phyloP scores from a whole-genome alignment of 495 filamentous ascomycete genomes.

The Aspergillus heteromorphus region DNA sequence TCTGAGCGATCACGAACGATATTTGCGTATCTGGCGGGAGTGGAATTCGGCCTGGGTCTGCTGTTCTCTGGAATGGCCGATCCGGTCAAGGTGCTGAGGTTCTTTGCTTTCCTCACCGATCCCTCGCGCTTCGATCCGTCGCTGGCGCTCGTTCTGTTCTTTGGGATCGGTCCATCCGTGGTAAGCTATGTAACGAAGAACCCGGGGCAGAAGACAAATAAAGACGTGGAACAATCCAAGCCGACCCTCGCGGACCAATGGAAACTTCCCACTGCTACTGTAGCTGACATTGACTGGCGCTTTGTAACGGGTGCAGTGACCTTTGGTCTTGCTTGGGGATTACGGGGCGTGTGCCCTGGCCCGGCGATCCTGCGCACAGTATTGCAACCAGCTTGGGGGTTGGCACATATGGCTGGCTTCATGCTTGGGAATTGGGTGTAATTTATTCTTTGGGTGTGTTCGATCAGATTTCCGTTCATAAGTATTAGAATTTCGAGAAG shows the following conservation, averaged over 20 bases:
- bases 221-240: constrained; percentile 11
- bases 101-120: constrained; percentile 45
- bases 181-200: constrained; percentile 26
- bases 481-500: not conserved
- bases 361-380: constrained; percentile 46
- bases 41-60: constrained; percentile 51
- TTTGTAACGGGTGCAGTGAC: constrained; percentile 45
- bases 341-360: constrained; percentile 52
- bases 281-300: constrained; percentile 49
- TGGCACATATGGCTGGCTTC: constrained; percentile 47
- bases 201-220: constrained; percentile 23
- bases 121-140: constrained; percentile 48
- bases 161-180: constrained; percentile 45
- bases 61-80: constrained; percentile 52
- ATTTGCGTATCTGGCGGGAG: constrained; percentile 40
- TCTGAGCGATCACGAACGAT: constrained; percentile 24
- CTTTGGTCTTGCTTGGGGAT: constrained; percentile 54
- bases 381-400: constrained; percentile 46
- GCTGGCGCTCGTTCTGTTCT: constrained; percentile 44
- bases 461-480: not conserved
- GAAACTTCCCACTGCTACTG: constrained; percentile 39
- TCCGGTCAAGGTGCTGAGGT: constrained; percentile 48
- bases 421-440: constrained; percentile 35
- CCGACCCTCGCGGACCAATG: constrained; percentile 43
- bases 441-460: not conserved